Percentiles rank a stretch among this genome's conserved stretches.
Evolutionary conservation across 1,139 yeast genomes (phyloP).

Genomic region (Kodamaea sp.): DNA sequence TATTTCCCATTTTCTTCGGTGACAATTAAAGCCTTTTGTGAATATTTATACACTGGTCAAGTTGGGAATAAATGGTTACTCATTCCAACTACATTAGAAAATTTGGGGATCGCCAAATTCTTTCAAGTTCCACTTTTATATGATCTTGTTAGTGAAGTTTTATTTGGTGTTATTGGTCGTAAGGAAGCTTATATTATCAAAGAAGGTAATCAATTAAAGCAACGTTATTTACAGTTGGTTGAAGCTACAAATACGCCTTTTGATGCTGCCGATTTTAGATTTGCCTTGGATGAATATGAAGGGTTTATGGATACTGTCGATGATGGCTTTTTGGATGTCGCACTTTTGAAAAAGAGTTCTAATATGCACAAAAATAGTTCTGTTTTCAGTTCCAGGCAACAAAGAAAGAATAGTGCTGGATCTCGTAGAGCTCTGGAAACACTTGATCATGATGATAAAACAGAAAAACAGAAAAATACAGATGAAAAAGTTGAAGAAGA

Average conservation of each 20-base stretch:
- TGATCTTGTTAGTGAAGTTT: constrained; percentile 62
- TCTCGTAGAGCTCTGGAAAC: constrained; percentile 1
- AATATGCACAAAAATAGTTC: constrained; percentile 23
- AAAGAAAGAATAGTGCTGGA: background rate
- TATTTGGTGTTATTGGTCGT: constrained; percentile 65
- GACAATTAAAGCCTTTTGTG: constrained; percentile 63
- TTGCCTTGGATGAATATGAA: constrained; percentile 46
- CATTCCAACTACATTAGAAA: constrained; percentile 63
- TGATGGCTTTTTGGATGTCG: constrained; percentile 61
- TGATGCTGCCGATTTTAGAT: constrained; percentile 23
- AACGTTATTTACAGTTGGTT: constrained; percentile 25
- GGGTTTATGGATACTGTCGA: constrained; percentile 49
- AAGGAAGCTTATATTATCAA: constrained; percentile 53
- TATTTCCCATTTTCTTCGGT: constrained; percentile 63
- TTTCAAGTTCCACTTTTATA: constrained; percentile 66
- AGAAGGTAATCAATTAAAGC: constrained; percentile 35
- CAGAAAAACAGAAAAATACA: constrained; percentile 2
- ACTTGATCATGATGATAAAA: constrained; percentile 4
- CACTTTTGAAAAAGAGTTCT: constrained; percentile 45
- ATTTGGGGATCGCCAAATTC: constrained; percentile 57
- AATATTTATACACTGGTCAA: constrained; percentile 74
- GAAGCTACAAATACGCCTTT: constrained; percentile 22
- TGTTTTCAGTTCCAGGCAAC: constrained; percentile 12
- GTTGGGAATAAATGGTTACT: constrained; percentile 70
- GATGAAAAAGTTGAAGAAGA: constrained; percentile 7